Evolutionary conservation across 139 green algal genomes (phyloP).

Genomic region (Coelastrella sp.): DNA sequence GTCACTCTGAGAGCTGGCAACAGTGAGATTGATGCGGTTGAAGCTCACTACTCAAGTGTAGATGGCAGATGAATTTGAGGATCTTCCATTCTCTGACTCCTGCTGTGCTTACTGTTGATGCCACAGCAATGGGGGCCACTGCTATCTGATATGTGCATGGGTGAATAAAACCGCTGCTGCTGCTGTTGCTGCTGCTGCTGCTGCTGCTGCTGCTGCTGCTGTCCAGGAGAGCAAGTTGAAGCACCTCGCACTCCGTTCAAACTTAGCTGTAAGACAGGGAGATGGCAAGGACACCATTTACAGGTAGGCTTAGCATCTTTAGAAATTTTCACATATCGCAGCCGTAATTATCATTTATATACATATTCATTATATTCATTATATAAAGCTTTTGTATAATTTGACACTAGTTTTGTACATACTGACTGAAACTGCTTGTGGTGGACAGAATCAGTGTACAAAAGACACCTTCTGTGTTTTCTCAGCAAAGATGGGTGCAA

Average conservation of each 20-base stretch:
- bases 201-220: not conserved
- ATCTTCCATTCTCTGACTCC: not conserved
- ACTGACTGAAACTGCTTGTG: too few species aligned
- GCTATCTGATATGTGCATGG: too few species aligned
- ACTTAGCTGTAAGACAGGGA: conserved; percentile 44
- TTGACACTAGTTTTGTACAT: too few species aligned
- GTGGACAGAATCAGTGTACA: too few species aligned
- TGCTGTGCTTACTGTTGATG: not conserved
- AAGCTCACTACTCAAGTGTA: not conserved
- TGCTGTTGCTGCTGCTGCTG: not conserved
- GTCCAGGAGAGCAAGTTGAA: conserved; percentile 42
- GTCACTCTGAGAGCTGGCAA: not conserved
- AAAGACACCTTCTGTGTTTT: too few species aligned
- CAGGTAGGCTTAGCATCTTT: conserved; percentile 8
- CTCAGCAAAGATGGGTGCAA: too few species aligned
- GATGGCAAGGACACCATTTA: conserved; percentile 40
- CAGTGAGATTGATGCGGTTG: too few species aligned
- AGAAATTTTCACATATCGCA: not conserved
- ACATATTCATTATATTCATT: too few species aligned
- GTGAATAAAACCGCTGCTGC: too few species aligned
- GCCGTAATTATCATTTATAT: not conserved
- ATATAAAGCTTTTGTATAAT: too few species aligned
- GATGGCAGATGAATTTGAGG: not conserved
- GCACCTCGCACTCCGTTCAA: conserved; percentile 40
- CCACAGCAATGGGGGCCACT: not conserved